Conservation (phyloP, 2,329 filamentous ascomycete genomes). For the Ophiostoma ulmi region DNA sequence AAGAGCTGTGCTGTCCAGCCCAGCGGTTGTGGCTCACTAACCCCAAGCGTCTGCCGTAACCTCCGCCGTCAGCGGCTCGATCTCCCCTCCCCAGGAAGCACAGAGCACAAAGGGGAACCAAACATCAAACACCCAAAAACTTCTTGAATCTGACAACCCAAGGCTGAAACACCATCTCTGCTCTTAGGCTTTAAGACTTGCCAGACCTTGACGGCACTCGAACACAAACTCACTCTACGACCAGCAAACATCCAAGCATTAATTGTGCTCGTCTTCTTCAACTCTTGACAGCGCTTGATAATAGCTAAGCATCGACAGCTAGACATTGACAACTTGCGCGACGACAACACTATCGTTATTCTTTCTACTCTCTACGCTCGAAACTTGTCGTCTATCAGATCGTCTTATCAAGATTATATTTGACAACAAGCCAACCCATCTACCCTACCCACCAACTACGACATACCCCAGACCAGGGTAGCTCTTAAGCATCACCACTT, state of each 20-base stretch:
- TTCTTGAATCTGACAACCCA: neutral
- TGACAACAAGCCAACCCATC: neutral
- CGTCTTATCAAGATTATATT: neutral
- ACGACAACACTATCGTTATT: neutral
- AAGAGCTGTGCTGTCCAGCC: neutral
- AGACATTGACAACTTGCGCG: neutral
- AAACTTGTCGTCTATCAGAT: neutral
- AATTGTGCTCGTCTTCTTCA: neutral
- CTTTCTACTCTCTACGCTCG: neutral
- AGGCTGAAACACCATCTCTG: neutral
- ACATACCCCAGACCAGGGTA: conserved; percentile 14
- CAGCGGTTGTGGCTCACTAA: neutral
- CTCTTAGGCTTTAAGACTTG: neutral
- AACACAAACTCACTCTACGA: conserved; percentile 2
- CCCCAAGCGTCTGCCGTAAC: neutral
- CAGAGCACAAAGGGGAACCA: neutral
- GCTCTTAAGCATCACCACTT: neutral
- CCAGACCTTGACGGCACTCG: neutral
- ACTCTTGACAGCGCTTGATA: neutral
- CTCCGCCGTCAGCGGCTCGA: conserved; percentile 7
- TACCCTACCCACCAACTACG: neutral
- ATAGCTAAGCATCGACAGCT: neutral
- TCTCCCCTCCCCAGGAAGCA: neutral
- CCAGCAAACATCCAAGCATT: neutral
- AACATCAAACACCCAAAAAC: neutral